Evolutionary conservation across 345 rosid genomes (phyloP).

Genomic region (Mercurialis annua): DNA sequence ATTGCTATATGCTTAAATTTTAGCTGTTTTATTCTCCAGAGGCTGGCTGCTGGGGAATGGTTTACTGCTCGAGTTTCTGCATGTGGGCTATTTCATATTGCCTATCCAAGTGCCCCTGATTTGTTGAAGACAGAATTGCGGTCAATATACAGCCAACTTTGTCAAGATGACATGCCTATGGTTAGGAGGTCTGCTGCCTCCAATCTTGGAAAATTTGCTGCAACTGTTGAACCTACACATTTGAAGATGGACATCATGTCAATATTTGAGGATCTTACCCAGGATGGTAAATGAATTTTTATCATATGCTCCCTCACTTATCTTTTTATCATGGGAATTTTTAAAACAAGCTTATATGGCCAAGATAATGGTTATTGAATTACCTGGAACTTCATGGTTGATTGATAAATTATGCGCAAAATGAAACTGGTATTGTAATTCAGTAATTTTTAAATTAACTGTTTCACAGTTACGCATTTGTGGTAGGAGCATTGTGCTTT

Average conservation of each 20-base stretch:
- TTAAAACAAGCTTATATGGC: neutral
- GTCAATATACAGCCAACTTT: conserved; percentile 63
- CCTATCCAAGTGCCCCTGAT: conserved; percentile 86
- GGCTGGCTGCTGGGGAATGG: conserved; percentile 98
- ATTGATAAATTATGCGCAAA: neutral
- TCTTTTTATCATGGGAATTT: neutral
- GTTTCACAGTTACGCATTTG: neutral
- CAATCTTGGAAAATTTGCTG: conserved; percentile 93
- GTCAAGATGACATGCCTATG: conserved; percentile 99
- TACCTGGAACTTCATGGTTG: neutral
- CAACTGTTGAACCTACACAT: conserved; percentile 83
- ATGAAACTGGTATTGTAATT: neutral
- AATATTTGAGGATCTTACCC: conserved; percentile 94
- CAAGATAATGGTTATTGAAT: neutral
- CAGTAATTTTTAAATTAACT: neutral
- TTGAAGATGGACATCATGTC: conserved; percentile 83
- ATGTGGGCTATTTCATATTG: conserved; percentile 90
- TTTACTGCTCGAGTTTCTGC: conserved; percentile 94
- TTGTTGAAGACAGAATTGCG: conserved; percentile 66
- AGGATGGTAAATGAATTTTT: conserved; percentile 64
- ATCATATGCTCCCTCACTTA: neutral
- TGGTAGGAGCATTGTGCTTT: neutral
- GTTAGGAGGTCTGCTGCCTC: conserved; percentile 97
- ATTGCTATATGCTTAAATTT: conserved; percentile 5
- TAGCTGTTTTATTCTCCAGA: conserved; percentile 45